Evolutionary conservation across 495 filamentous ascomycete genomes (phyloP).

Genomic region (Penicillium crystallinum): DNA sequence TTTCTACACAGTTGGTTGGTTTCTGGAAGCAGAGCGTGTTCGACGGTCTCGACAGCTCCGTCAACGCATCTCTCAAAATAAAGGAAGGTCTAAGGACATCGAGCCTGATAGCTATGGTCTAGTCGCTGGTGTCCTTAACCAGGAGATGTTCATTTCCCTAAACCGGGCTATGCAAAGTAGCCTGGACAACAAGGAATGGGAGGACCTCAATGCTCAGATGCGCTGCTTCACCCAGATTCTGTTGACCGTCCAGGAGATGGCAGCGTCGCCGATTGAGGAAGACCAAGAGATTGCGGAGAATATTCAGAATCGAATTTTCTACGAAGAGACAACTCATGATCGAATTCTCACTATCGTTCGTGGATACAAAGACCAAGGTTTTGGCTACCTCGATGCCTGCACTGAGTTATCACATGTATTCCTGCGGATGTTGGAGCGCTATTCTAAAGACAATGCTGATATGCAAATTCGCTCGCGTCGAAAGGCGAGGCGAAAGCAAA

Average conservation of each 20-base stretch:
- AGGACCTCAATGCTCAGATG: conserved; percentile 80
- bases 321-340: conserved; percentile 93
- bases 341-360: conserved; percentile 70
- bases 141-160: conserved; percentile 84
- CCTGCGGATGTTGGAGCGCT: conserved; percentile 84
- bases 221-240: conserved; percentile 74
- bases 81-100: conserved; percentile 35
- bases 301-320: conserved; percentile 93
- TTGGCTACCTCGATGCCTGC: conserved; percentile 85
- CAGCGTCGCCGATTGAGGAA: conserved; percentile 75
- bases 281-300: conserved; percentile 98
- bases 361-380: conserved; percentile 87
- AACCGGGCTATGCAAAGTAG: conserved; percentile 75
- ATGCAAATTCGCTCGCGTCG: conserved; percentile 82
- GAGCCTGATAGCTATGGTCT: conserved; percentile 78
- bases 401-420: conserved; percentile 92
- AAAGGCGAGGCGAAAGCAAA: conserved; percentile 63
- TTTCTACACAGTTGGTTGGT: conserved; percentile 93
- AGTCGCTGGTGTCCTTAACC: conserved; percentile 82
- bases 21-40: conserved; percentile 80
- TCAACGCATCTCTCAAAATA: conserved; percentile 25
- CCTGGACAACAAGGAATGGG: conserved; percentile 79
- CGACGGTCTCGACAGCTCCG: conserved; percentile 56
- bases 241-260: conserved; percentile 94
- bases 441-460: conserved; percentile 90